Base-by-base conservation (phyloP, 345 rosid species). In the Pistacia integerrima region DNA sequence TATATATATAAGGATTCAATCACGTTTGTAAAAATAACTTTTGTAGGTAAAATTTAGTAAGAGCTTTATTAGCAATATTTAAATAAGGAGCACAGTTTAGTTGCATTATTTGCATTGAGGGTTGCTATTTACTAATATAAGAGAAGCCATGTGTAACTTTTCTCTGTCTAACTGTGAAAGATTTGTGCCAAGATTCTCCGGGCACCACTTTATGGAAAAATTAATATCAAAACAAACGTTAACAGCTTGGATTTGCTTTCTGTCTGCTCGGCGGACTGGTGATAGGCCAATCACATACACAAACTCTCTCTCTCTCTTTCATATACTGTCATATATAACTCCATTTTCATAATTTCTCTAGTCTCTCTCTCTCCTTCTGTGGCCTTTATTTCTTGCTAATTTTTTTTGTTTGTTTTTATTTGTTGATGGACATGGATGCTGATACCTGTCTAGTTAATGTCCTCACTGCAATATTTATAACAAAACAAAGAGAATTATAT, bases 161-260 rank as follows among this genome's bases (percentile, higher is more conserved):
- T 83, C 46, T 70, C 60, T 75, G 78, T 74, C 72, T 70, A 83
- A 85, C 88, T 83, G 88, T 81, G 90, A 85, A 87, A 93, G 93
- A 93, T 90, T 86, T 85, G 91, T 84, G 88, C 79, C 86, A 81
- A 92, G 95, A 90, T 91, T 91, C 91, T 84, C 86, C 73, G 80
- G 89, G 88, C 88, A 90, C 84, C 80, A 63, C 92, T 91, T 91
- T 91, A 84, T 91, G 77, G 88, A 79, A 88, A 80, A 76, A 73
- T 77, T 59, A 56, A 82, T 79, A 85, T 77, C 77, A 77, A 85
- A 87, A 75, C 84, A 82, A 79, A 77, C 64, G 76, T 78, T 75
- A 83, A 87, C 88, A 84, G 90, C 76, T 82, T 80, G 87, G 61
- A 76, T 80, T 84, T 79, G 89, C 89, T 89, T 83, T 87, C 86